phyloP scores from a whole-genome alignment of 768 basidiomycete genomes.

The Tulasnella sp. region DNA sequence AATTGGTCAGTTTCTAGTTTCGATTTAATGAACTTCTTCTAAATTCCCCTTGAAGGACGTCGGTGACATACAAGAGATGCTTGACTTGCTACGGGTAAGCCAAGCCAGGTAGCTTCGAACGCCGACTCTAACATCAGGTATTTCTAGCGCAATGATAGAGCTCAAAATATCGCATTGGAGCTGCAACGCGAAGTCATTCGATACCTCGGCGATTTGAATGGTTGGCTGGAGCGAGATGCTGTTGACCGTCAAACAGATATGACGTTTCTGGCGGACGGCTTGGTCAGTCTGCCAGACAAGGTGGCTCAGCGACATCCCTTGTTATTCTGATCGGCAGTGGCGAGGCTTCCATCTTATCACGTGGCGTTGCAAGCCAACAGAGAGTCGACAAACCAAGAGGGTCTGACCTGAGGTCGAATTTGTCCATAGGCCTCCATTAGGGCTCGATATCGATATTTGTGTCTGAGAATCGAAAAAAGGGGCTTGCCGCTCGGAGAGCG shows the following conservation, averaged over 20 bases:
- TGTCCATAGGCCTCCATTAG: too few relatives aligned
- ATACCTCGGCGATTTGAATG: conserved; percentile 75
- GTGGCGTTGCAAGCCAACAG: too few relatives aligned
- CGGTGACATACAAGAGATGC: conserved; percentile 49
- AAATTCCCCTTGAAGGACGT: not conserved
- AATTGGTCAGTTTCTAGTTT: not conserved
- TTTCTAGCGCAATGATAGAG: conserved; percentile 72
- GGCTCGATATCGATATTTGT: too few relatives aligned
- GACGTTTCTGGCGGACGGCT: conserved; percentile 62
- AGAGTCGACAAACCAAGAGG: too few relatives aligned
- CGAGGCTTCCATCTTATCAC: too few relatives aligned
- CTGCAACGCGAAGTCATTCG: conserved; percentile 43
- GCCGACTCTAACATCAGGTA: conserved; percentile 61
- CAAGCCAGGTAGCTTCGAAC: not conserved
- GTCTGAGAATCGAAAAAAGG: too few relatives aligned
- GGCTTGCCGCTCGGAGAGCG: too few relatives aligned
- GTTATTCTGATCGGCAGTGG: conserved; percentile 10
- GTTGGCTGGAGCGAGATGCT: conserved; percentile 72
- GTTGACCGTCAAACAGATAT: conserved; percentile 53
- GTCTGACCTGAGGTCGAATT: too few relatives aligned
- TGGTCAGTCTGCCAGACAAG: conserved; percentile 54
- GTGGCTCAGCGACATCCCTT: conserved; percentile 50
- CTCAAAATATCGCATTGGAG: conserved; percentile 20
- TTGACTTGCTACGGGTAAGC: conserved; percentile 53
- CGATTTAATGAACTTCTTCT: not conserved